Evolutionary conservation across 73 alveolate genomes (phyloP), one percentile per base, ranked within the genome.

Genomic region (Blepharisma stoltei): DNA sequence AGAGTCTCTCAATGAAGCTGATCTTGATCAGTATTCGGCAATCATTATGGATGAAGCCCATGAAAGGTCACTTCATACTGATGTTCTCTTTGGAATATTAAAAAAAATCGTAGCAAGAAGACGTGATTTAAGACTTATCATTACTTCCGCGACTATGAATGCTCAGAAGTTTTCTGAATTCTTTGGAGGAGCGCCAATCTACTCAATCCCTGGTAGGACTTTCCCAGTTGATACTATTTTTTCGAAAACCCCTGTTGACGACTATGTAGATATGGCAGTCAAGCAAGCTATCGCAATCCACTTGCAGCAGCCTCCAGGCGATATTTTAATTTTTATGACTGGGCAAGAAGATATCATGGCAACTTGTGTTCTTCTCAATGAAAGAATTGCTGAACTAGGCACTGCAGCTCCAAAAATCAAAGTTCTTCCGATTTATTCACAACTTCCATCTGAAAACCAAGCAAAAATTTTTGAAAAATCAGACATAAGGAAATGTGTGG

Each of bases 301-400:
- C 86, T 83, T 97, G 49, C 92, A 95, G 81, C 90, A 94, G 46
- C 96, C 97, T 1, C 94, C 89, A 23, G 98, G 99, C 0, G 99
- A 98, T 80, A 95, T 98, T 49, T 87, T 98, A 55, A 97, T 98
- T 18, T 98, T 98, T 90, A 98, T 98, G 99, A 98, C 99, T 0
- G 99, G 99, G 8, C 97, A 98, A 76, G 99, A 98, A 90, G 99
- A 98, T 88, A 97, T 98, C 69, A 99, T 95, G 86, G 97, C 98
- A 5, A 94, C 98, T 23, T 95, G 99, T 82, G 86, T 89, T 37
- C 93, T 94, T 27, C 76, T 96, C 32, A 95, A 94, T 50, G 99
- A 97, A 76, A 80, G 99, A 71, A 67, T 96, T 0, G 89, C 83
- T 47, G 91, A 90, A 87, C 88, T 96, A 76, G 95, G 95, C 32